Base-by-base conservation (phyloP, 768 basidiomycete genomes). In the Termitomyces sp. region DNA sequence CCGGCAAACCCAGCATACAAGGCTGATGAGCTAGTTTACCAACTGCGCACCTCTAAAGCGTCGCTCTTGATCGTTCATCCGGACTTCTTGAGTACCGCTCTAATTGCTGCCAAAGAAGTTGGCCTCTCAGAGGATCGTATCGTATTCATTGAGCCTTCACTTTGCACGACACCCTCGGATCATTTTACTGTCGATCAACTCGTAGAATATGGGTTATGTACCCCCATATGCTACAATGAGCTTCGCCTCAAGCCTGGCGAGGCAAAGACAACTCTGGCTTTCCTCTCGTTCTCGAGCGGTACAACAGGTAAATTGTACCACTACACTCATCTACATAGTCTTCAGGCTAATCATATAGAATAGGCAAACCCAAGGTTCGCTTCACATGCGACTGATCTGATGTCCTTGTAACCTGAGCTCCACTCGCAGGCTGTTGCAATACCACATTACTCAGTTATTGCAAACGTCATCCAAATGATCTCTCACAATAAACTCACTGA, bases 241-340 rank as follows among this genome's bases (percentile, higher is more conserved):
- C 69, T 72, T 19, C 70, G 63, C 30, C 72, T 89, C 41, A 61
- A 64, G 25, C 74, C 76, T 12, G 88, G 85, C 10, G 87, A 87
- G 67, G 82, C 76, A 25, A 83, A 76, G 64, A 79, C 73, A 12
- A 79, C 81, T 43, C 57, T 89, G 14, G 88, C 89, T 5, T 84
- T 89, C 61, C 70, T 89, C 53, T 81, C 78, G 52, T 87, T 90
- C 61, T 89, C 88, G 1, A 88, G 87, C 59, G 88, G 88, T 8
- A 90, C 88, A 23, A 90, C 88, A 16, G 87, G 87, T 67, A 72
- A 64, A 74, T 68, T 32, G 67, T 69, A 7, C 2, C 23, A 21
- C 1, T 14, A n/a, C 7, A 16, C 6, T 23, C 37, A 1, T 27
- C 10, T 40, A 10, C 11, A 16, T 47, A 17, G n/a, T 32, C n/a